phyloP scores from a whole-genome alignment of 345 rosid genomes.

The Hibiscus tridactylites region DNA sequence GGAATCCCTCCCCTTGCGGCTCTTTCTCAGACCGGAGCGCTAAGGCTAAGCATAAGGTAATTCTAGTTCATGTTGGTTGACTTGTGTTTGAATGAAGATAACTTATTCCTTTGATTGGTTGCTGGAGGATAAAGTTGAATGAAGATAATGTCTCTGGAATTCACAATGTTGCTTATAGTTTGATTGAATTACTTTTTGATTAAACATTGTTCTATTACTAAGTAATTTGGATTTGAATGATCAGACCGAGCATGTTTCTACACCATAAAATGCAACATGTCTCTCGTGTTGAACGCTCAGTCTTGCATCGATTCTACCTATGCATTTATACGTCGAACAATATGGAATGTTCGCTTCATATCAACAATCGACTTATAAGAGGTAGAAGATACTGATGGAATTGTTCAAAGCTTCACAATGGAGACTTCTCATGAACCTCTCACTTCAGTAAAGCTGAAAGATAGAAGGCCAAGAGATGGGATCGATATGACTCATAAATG shows the following conservation, averaged over 20 bases:
- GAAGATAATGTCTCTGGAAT: neutral
- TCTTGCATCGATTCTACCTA: neutral
- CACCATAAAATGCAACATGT: neutral
- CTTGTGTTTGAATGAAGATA: neutral
- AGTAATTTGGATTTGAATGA: neutral
- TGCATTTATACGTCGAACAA: neutral
- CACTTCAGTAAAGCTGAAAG: conserved; percentile 36
- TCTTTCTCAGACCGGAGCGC: conserved; percentile 62
- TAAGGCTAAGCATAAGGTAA: conserved; percentile 7
- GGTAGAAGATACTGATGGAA: conserved; percentile 41
- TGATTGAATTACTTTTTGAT: too few species aligned
- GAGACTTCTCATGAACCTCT: conserved; percentile 29
- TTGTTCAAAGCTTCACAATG: conserved; percentile 27
- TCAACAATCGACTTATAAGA: conserved; percentile 1
- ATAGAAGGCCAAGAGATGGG: conserved; percentile 37
- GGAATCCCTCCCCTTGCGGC: conserved; percentile 97
- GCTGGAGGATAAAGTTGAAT: neutral
- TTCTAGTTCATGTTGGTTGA: neutral
- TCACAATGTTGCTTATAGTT: neutral
- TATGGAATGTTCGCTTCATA: neutral
- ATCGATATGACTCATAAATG: conserved; percentile 29
- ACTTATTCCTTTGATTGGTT: neutral
- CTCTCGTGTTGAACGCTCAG: neutral
- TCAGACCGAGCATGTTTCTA: neutral
- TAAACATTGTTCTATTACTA: neutral